Conservation (phyloP, 306 rosid genomes). For the Pyrus communis region DNA sequence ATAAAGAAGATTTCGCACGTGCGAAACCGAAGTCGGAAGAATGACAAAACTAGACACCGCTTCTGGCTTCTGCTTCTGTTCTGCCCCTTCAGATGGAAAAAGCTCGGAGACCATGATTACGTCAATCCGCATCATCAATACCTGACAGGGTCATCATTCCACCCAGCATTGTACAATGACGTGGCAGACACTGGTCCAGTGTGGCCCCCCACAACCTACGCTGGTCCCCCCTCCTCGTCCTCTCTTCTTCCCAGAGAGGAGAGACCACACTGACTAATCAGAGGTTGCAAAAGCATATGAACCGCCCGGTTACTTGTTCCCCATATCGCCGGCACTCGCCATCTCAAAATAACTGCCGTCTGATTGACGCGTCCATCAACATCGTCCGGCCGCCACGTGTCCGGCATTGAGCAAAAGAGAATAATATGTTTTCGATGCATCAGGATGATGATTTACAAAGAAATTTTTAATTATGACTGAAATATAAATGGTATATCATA, state of each 20-base stretch:
- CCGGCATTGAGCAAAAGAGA: background rate
- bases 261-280: constrained; percentile 7
- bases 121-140: constrained; percentile 9
- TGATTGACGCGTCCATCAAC: constrained; percentile 19
- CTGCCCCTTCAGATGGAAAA: background rate
- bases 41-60: background rate
- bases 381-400: constrained; percentile 1
- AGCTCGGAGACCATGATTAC: background rate
- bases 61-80: too few species aligned
- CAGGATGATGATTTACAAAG: background rate
- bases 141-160: constrained; percentile 29
- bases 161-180: constrained; percentile 7
- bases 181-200: background rate
- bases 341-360: constrained; percentile 22
- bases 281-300: background rate
- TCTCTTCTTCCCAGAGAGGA: background rate
- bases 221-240: constrained; percentile 4
- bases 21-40: background rate
- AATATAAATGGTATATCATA: rapidly evolving
- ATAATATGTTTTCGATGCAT: background rate
- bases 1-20: background rate
- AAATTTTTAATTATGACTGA: rapidly evolving
- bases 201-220: background rate
- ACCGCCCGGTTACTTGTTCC: constrained; percentile 22
- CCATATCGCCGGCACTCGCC: constrained; percentile 1